Evolutionary conservation across 2,329 filamentous ascomycete species (phyloP), one percentile per base, ranked within the genome.

Genomic region (Cercospora beticola): DNA sequence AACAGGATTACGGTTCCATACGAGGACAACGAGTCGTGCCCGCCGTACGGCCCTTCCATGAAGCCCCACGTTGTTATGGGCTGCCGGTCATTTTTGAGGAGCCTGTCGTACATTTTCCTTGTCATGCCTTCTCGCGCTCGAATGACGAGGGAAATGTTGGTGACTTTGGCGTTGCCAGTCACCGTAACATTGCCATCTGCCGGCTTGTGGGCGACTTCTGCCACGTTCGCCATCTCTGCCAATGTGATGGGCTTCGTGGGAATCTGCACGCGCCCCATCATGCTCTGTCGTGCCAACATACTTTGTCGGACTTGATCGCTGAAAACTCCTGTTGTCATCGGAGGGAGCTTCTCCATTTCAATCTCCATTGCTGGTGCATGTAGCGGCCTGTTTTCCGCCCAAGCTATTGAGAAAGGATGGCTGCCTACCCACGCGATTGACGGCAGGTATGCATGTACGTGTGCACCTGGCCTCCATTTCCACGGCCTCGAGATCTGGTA

Each of bases 1-100:
- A 94, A 92, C 46, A 94, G 86, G 78, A 94, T 87, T 31, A 91
- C 88, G 0, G 90, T 93, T 71, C 92, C 92, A 79, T 93, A 94
- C 0, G 90, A 92, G 69, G 89, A 85, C 77, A 94, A 85, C 72
- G 83, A 84, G 77, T 93, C 89, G 76, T 89, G 84, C 43, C 89
- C 90, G 60, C 91, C 86, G 76, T 94, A 94, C 0, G 92, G 92
- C 0, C 92, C 92, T 79, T 94, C 92, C 52, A 91, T 87, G 58
- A 88, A 85, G 71, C 90, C 91, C 40, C 81, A 87, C 6, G 90
- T 90, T 23, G 84, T 81, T 75, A 92, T 85, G 46, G 83, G 84
- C 66, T 89, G 87, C 68, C 86, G 87, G 2, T 88, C 86, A 26
- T 84, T 81, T n/a, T 85, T 83, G 58, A 86, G 82, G 4, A 90